A percentile compares a stretch with the other conserved stretches of the same genome.
Conservation (phyloP, 768 basidiomycete species). For the Xanthoconium purpureum region DNA sequence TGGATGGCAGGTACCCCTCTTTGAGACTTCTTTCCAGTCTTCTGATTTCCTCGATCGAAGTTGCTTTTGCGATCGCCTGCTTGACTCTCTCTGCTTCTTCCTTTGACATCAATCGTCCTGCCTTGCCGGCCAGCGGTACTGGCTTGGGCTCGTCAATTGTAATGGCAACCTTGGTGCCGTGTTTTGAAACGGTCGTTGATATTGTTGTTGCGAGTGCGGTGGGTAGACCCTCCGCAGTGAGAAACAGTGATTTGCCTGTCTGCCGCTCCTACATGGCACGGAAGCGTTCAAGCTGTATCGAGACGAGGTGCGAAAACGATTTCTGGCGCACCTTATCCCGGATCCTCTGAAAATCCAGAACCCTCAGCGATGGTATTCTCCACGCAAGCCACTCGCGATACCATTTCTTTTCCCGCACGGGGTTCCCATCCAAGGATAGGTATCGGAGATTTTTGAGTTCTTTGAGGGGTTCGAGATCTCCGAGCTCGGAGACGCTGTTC, state of each 20-base stretch:
- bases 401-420: constrained; percentile 89
- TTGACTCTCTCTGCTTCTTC: constrained; percentile 87
- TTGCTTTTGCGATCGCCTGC: constrained; percentile 86
- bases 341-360: constrained; percentile 93
- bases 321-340: constrained; percentile 82
- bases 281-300: constrained; percentile 28
- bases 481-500: constrained; percentile 75
- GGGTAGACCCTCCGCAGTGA: constrained; percentile 73
- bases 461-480: constrained; percentile 81
- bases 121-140: constrained; percentile 54
- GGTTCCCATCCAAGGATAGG: constrained; percentile 75
- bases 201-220: constrained; percentile 79
- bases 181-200: constrained; percentile 67
- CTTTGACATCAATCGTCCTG: constrained; percentile 85
- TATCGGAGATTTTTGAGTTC: constrained; percentile 73
- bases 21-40: constrained; percentile 76
- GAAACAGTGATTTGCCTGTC: constrained; percentile 69
- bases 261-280: constrained; percentile 65
- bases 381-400: constrained; percentile 96
- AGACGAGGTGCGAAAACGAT: constrained; percentile 18
- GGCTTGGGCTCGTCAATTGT: constrained; percentile 80
- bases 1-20: constrained; percentile 80
- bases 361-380: constrained; percentile 82
- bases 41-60: constrained; percentile 85
- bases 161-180: constrained; percentile 56